Conservation (phyloP, 441 rosid species). For the Oxalis stricta region DNA sequence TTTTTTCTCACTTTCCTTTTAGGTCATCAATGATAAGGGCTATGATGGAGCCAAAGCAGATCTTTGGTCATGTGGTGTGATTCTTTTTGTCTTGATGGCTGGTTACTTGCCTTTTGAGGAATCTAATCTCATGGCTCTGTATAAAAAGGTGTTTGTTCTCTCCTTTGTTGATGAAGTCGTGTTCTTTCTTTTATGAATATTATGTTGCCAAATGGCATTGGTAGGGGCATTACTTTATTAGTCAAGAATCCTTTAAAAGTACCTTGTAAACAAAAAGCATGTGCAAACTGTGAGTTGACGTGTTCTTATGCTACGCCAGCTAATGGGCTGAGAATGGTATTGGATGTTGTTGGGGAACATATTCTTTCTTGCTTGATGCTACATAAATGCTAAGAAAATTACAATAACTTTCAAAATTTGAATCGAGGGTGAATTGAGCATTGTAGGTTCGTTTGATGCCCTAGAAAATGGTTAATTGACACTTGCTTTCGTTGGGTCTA, state of each 20-base stretch:
- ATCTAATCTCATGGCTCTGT: constrained; percentile 63
- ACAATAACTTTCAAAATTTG: too few species aligned
- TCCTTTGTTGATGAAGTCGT: too few species aligned
- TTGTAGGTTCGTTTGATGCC: too few species aligned
- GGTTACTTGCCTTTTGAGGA: constrained; percentile 96
- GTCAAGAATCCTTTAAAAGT: not conserved
- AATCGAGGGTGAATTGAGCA: too few species aligned
- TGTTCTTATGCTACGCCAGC: too few species aligned
- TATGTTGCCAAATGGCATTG: not conserved
- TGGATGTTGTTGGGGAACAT: not conserved
- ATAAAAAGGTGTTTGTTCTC: constrained; percentile 57
- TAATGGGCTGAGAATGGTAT: too few species aligned
- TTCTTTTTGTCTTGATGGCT: constrained; percentile 93
- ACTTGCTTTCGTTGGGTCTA: too few species aligned
- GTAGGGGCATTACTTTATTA: not conserved
- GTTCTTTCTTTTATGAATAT: not conserved
- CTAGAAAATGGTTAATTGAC: too few species aligned
- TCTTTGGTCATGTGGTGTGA: constrained; percentile 98
- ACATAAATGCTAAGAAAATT: too few species aligned
- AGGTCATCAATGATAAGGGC: constrained; percentile 97
- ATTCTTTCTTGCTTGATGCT: too few species aligned
- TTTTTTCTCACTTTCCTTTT: constrained; percentile 15
- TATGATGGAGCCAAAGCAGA: constrained; percentile 98
- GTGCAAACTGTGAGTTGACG: not conserved
- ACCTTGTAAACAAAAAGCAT: too few species aligned